Evolutionary conservation across 176 grass and related monocot genomes (phyloP).

Genomic region (Aegilops umbellulata): DNA sequence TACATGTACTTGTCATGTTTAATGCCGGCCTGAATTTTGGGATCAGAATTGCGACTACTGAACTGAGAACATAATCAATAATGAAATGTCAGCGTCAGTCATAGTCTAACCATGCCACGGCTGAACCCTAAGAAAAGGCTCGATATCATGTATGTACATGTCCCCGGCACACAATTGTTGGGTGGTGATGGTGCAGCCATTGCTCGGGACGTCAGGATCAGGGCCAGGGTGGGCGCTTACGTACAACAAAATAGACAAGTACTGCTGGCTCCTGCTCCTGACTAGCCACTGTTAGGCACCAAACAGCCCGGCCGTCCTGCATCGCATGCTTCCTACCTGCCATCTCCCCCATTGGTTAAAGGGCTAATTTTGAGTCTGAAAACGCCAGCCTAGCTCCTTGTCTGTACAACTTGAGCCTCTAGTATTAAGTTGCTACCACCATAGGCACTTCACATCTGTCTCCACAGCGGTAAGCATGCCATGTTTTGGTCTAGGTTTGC

Average conservation of each 20-base stretch:
- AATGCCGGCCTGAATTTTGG: conserved; percentile 8
- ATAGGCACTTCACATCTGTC: conserved; percentile 17
- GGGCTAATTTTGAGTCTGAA: not conserved
- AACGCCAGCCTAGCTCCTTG: conserved; percentile 12
- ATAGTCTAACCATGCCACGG: conserved; percentile 2
- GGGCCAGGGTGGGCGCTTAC: not conserved
- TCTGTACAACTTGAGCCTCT: not conserved
- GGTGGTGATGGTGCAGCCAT: conserved; percentile 17
- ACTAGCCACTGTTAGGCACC: conserved; percentile 19
- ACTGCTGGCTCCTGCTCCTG: not conserved
- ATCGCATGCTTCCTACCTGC: conserved; percentile 28
- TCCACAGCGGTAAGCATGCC: not conserved
- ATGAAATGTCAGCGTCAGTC: conserved; percentile 12
- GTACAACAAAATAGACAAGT: conserved; percentile 22
- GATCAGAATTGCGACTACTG: not conserved
- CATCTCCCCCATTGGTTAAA: conserved; percentile 15
- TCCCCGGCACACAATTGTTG: conserved; percentile 8
- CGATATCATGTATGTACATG: not conserved
- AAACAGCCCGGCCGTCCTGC: not conserved
- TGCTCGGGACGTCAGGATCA: conserved; percentile 25
- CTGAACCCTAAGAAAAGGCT: conserved; percentile 3
- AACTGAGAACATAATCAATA: conserved; percentile 19
- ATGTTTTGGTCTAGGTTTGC: conserved; percentile 18
- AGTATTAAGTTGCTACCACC: not conserved
- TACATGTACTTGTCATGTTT: not conserved